Conservation (phyloP, 2,329 filamentous ascomycete species). For the Trichoderma lentiforme region DNA sequence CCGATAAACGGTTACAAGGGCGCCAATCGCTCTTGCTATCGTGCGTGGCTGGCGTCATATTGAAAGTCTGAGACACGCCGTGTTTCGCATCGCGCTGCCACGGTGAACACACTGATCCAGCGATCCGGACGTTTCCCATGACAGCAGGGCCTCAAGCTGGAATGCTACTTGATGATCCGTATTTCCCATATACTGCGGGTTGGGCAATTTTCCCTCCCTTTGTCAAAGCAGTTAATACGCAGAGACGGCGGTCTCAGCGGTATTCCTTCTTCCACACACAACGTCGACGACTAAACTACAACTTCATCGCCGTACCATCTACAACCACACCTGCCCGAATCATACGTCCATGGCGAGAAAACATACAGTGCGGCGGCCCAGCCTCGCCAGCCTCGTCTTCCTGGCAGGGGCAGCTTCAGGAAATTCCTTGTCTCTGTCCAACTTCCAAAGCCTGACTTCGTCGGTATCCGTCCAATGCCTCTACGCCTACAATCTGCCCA, state of each 20-base stretch:
- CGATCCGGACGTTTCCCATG: constrained; percentile 4
- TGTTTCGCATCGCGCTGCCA: constrained; percentile 14
- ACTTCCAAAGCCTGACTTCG: constrained; percentile 40
- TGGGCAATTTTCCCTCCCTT: background rate
- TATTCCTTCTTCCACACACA: background rate
- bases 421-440: constrained; percentile 33
- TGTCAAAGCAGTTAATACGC: background rate
- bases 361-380: background rate
- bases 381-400: constrained; percentile 16
- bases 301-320: background rate
- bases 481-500: constrained; percentile 41
- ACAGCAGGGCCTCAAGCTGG: background rate
- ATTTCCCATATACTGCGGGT: background rate
- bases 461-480: constrained; percentile 37
- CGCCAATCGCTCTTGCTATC: constrained; percentile 8
- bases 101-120: background rate
- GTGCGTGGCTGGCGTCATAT: constrained; percentile 9
- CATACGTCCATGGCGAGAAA: background rate
- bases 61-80: constrained; percentile 7
- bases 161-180: background rate
- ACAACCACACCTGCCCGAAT: background rate
- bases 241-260: background rate
- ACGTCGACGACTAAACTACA: background rate
- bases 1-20: background rate
- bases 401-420: constrained; percentile 25